These are phyloP conservation scores for Niveomyces coronatus DNA, from an alignment of 2,329 filamentous ascomycete genomes.

Conservation along the genomic window DNA sequence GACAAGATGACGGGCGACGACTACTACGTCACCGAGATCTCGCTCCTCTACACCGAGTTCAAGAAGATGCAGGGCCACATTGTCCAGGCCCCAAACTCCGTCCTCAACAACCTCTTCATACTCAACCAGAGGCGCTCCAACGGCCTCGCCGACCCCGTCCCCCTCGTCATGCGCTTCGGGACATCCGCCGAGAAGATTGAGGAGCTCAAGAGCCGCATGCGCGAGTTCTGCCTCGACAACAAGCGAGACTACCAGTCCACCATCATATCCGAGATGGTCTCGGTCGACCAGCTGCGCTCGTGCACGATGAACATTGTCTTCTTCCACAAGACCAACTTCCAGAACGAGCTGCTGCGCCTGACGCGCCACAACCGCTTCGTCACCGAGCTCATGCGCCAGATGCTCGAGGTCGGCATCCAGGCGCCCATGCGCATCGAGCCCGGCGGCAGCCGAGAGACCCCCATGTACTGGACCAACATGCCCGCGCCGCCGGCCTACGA, in stretches of 20 bases:
- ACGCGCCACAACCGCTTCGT: slow-evolving; percentile 91
- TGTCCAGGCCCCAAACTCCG: slow-evolving; percentile 89
- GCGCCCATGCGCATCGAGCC: slow-evolving; percentile 53
- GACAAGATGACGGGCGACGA: slow-evolving; percentile 72
- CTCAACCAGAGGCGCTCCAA: slow-evolving; percentile 89
- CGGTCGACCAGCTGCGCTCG: slow-evolving; percentile 72
- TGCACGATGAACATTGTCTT: slow-evolving; percentile 88
- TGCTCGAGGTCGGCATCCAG: slow-evolving; percentile 77
- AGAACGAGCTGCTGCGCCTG: slow-evolving; percentile 85
- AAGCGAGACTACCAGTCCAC: slow-evolving; percentile 84
- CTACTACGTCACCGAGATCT: slow-evolving; percentile 93
- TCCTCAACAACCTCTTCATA: slow-evolving; percentile 88
- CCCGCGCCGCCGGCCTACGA: slow-evolving; percentile 26
- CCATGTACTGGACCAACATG: slow-evolving; percentile 42
- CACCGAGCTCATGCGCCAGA: slow-evolving; percentile 77
- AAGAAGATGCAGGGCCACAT: slow-evolving; percentile 98
- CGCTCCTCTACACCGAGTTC: slow-evolving; percentile 89
- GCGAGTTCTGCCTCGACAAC: slow-evolving; percentile 73
- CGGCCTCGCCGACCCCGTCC: slow-evolving; percentile 75
- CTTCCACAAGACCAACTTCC: slow-evolving; percentile 96
- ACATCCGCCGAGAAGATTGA: slow-evolving; percentile 78
- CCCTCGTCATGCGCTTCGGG: slow-evolving; percentile 78
- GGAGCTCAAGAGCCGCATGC: slow-evolving; percentile 64
- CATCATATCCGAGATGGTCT: slow-evolving; percentile 74
- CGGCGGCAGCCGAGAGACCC: slow-evolving; percentile 58